phyloP scores from a whole-genome alignment of 306 rosid genomes.

The Vigna angularis region DNA sequence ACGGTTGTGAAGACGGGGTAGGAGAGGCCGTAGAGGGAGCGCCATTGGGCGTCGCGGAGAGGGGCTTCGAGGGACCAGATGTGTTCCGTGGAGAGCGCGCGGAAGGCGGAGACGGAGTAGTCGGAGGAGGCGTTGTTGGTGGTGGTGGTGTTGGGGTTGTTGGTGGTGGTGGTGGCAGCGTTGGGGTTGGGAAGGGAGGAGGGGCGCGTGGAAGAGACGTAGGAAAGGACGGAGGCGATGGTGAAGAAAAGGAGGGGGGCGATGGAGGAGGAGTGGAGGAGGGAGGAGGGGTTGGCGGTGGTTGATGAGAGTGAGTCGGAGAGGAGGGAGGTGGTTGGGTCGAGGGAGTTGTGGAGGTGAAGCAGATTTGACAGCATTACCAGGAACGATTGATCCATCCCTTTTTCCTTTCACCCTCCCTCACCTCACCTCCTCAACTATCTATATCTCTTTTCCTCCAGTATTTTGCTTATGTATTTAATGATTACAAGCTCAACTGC shows the following conservation, averaged over 20 bases:
- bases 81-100: constrained; percentile 91
- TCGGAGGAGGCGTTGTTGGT: constrained; percentile 52
- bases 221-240: constrained; percentile 91
- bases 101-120: constrained; percentile 85
- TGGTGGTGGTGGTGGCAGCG: constrained; percentile 10
- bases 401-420: too few relatives aligned
- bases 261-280: constrained; percentile 80
- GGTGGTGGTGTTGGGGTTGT: constrained; percentile 26
- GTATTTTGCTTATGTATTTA: not conserved
- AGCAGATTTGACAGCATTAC: constrained; percentile 89
- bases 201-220: constrained; percentile 72
- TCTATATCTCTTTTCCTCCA: too few relatives aligned
- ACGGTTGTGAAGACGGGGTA: constrained; percentile 89
- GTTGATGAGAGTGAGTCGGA: constrained; percentile 67
- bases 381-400: constrained; percentile 80
- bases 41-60: constrained; percentile 93
- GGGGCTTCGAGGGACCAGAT: constrained; percentile 97
- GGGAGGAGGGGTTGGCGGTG: constrained; percentile 59
- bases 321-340: constrained; percentile 77
- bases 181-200: constrained; percentile 25
- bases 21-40: constrained; percentile 88
- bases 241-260: constrained; percentile 97
- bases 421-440: too few relatives aligned
- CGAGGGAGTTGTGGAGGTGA: constrained; percentile 88
- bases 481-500: not conserved